These are phyloP conservation scores for Monosporozyma siamensis DNA, from an alignment of 805 yeast species.

Conservation along the genomic window DNA sequence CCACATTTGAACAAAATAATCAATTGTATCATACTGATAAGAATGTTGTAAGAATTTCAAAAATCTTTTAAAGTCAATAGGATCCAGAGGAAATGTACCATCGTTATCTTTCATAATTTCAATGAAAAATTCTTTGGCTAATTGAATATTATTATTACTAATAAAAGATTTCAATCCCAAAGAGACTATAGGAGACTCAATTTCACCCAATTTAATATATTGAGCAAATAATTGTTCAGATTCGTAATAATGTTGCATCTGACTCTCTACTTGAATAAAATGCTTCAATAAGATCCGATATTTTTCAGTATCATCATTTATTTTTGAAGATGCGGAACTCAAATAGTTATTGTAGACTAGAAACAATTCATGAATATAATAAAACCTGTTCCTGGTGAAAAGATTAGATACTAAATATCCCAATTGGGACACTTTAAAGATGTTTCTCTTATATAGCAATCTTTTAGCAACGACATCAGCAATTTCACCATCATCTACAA, in stretches of 20 bases:
- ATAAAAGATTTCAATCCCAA: slow-evolving; percentile 24
- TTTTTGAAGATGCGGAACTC: not conserved
- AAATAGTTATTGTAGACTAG: slow-evolving; percentile 8
- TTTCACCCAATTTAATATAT: slow-evolving; percentile 19
- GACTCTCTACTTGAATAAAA: slow-evolving; percentile 14
- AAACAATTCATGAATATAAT: slow-evolving; percentile 20
- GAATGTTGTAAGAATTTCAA: slow-evolving; percentile 12
- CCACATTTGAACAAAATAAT: slow-evolving; percentile 21
- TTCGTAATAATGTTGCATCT: slow-evolving; percentile 13
- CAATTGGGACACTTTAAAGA: slow-evolving; percentile 16
- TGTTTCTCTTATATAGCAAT: slow-evolving; percentile 4
- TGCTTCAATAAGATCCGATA: slow-evolving; percentile 11
- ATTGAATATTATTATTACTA: slow-evolving; percentile 19
- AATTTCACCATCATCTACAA: slow-evolving; percentile 8
- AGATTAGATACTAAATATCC: slow-evolving; percentile 10
- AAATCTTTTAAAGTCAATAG: slow-evolving; percentile 14
- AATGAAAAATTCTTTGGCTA: slow-evolving; percentile 26
- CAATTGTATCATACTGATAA: slow-evolving; percentile 15
- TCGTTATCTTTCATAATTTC: slow-evolving; percentile 21
- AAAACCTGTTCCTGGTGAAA: slow-evolving; percentile 6
- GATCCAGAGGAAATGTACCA: slow-evolving; percentile 21
- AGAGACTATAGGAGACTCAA: slow-evolving; percentile 14
- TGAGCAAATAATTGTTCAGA: slow-evolving; percentile 24
- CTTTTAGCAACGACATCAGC: slow-evolving; percentile 8
- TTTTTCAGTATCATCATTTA: not conserved